Evolutionary conservation across 1,284 basidiomycete species (phyloP), one percentile per base, ranked within the genome.

Genomic region (Abortiporus biennis): DNA sequence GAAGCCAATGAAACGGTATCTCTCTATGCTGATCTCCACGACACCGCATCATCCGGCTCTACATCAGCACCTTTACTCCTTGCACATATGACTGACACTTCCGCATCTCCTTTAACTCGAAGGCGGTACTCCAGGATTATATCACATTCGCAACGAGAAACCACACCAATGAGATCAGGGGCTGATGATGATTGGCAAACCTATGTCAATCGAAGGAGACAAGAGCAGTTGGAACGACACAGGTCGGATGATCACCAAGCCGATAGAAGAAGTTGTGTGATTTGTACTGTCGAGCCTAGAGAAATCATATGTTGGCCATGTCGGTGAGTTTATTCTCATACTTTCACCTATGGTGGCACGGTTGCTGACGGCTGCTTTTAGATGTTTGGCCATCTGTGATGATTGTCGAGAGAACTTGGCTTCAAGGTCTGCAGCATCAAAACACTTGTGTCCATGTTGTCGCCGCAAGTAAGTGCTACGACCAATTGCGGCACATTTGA

Each of bases 221-320:
- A 55, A 43, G 46, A 45, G 3, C 43, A 13, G 6, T 24, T 30
- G 20, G 9, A 9, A 9, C 27, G 27, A 9, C 8, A 29, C 27
- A 8, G n/a, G 27, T 8, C 27, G 9, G 27, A 8, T 29, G n/a
- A n/a, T n/a, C 27, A 8, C 27, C 9, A 15, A 24, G 47, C 43
- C 13, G 59, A 58, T 1, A 56, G 57, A 40, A 61, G 71, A 46
- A 71, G 66, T 45, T 88, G 84, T 55, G 84, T 87, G 2, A 72
- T 87, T 40, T 87, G 84, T 53, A 84, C 78, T n/a, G 64, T 66
- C n/a, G 80, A 83, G 50, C 65, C 71, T 16, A 64, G 84, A 35
- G 76, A 82, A 52, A 73, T 87, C 41, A 83, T 87, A 38, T 87
- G 83, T 52, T 87, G 84, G 84, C 84, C 84, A 16, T 87, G 84